Evolutionary conservation across 176 grass and related monocot species (phyloP).

Genomic region (Rhynchospora pubera): DNA sequence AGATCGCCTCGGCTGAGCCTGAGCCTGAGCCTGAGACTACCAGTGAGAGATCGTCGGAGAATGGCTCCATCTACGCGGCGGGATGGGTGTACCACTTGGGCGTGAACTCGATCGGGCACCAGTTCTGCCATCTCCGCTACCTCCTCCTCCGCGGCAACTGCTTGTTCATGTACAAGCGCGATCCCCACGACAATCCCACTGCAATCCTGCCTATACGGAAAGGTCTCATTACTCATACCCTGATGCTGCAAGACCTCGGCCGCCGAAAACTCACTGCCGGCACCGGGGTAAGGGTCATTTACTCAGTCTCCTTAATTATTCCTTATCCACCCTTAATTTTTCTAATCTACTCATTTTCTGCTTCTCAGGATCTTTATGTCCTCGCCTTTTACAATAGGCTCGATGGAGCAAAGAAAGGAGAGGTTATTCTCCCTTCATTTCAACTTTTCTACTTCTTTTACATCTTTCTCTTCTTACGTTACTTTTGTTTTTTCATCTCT

Average conservation of each 20-base stretch:
- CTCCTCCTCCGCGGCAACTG: conserved; percentile 58
- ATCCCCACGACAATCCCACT: no score
- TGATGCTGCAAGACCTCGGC: conserved; percentile 72
- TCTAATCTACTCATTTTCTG: no score
- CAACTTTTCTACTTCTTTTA: background rate
- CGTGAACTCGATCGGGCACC: conserved; percentile 73
- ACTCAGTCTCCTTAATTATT: no score
- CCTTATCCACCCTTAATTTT: no score
- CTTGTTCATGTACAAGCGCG: conserved; percentile 90
- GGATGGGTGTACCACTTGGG: conserved; percentile 94
- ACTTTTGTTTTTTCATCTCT: conserved; percentile 1
- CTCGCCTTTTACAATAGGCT: conserved; percentile 63
- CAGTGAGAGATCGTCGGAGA: background rate
- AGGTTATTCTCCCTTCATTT: conserved; percentile 30
- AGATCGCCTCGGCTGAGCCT: conserved; percentile 27
- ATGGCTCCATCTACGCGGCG: conserved; percentile 24
- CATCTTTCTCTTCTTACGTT: background rate
- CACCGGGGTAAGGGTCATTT: no score
- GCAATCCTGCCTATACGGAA: conserved; percentile 84
- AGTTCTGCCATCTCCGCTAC: conserved; percentile 90
- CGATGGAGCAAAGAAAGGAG: conserved; percentile 87
- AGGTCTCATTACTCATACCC: conserved; percentile 56
- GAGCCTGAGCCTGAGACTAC: background rate
- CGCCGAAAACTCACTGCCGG: conserved; percentile 48
- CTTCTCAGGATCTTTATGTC: conserved; percentile 76